A percentile compares a stretch with the other conserved stretches of the same genome.
These are phyloP conservation scores for Nigrospora osmanthi DNA, from an alignment of 2,329 filamentous ascomycete species.

Conservation along the genomic window DNA sequence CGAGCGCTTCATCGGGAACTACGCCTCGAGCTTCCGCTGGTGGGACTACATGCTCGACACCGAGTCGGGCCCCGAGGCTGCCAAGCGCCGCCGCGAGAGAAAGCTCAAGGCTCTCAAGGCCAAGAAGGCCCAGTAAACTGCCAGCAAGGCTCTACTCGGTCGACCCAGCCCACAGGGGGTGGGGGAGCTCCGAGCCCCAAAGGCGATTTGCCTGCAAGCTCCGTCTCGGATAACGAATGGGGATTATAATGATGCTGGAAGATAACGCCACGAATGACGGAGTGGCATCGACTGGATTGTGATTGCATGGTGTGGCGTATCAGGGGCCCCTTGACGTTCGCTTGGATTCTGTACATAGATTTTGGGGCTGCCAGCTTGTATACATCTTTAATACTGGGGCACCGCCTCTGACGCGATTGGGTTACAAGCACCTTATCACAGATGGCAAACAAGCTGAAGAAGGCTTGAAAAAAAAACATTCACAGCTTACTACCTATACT, in stretches of 20 bases:
- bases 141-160: background rate
- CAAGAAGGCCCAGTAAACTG: slow-evolving; percentile 58
- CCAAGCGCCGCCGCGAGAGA: slow-evolving; percentile 73
- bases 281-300: no score
- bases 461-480: slow-evolving; percentile 2
- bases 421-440: background rate
- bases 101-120: slow-evolving; percentile 59
- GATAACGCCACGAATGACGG: no score
- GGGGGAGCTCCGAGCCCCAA: no score
- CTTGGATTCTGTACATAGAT: slow-evolving; percentile 14
- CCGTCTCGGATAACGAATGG: no score
- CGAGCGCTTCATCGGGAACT: slow-evolving; percentile 98
- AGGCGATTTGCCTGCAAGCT: no score
- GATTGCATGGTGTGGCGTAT: background rate
- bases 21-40: slow-evolving; percentile 96
- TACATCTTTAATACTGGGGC: slow-evolving; percentile 5
- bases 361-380: slow-evolving; percentile 9
- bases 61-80: slow-evolving; percentile 81
- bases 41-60: slow-evolving; percentile 95
- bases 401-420: slow-evolving; percentile 9
- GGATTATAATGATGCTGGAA: no score
- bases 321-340: slow-evolving; percentile 5
- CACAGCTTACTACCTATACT: background rate
- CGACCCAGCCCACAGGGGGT: no score
- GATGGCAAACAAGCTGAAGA: no score